Evolutionary conservation across 257 asterid genomes (phyloP).

Genomic region (Solanum etuberosum): DNA sequence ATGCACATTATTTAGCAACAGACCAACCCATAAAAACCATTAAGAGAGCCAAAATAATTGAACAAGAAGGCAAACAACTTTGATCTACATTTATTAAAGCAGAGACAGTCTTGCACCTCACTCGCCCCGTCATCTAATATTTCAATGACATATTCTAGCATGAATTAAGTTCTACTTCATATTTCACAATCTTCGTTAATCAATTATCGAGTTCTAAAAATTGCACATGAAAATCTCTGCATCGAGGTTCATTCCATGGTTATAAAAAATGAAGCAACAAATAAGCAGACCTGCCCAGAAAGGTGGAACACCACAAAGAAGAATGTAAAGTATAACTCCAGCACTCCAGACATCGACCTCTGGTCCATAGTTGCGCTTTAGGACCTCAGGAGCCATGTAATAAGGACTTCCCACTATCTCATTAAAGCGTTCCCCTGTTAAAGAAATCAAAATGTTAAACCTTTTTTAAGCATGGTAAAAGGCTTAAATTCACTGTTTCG

Average conservation of each 20-base stretch:
- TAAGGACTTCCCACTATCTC: conserved; percentile 70
- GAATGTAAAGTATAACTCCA: conserved; percentile 60
- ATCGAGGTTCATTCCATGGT: not conserved
- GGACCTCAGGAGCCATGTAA: conserved; percentile 69
- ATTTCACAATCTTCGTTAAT: not conserved
- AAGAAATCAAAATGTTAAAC: not conserved
- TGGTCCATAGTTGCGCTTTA: conserved; percentile 61
- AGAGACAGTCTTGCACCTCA: not conserved
- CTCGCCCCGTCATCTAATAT: not conserved
- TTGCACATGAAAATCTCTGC: not conserved
- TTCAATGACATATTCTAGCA: not conserved
- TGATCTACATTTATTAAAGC: not conserved
- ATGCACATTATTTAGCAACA: not conserved
- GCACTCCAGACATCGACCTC: conserved; percentile 75
- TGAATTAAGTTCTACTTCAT: not conserved
- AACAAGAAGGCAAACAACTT: not conserved
- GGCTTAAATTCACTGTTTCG: not conserved
- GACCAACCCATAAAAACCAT: not conserved
- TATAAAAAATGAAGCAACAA: not conserved
- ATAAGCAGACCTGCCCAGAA: conserved; percentile 61
- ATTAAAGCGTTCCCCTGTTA: conserved; percentile 38
- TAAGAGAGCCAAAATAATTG: not conserved
- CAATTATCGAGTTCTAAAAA: not conserved
- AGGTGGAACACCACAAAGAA: conserved; percentile 74
- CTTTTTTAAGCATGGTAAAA: not conserved